Evolutionary conservation across 2,329 filamentous ascomycete species (phyloP), one percentile per base, ranked within the genome.

Genomic region (Penicillium brasilianum): DNA sequence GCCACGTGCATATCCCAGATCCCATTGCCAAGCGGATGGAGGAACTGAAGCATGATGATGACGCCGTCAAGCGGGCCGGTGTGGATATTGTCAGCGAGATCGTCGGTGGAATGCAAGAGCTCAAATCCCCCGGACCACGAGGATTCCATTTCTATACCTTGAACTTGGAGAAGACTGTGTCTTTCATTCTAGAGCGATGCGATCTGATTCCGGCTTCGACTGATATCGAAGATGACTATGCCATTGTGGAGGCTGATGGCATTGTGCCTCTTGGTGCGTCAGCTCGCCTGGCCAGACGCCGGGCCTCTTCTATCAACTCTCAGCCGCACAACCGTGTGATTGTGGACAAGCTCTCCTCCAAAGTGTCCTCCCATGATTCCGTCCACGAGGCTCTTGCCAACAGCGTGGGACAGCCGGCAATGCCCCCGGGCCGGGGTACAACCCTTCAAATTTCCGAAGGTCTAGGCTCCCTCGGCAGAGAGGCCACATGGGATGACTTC

Each of bases 401-500:
- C 39, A 91, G 95, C 72, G 92, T 91, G 5, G 91, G 89, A 18
- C 80, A 93, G n/a, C 91, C 88, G 1, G 68, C 87, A 69, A 58
- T 80, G 64, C 83, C 94, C 71, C 93, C 94, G 74, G 88, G 87
- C 20, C 87, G 93, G 55, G 89, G 90, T 59, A 94, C 93, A 75
- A 95, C 92, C 0, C 85, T 98, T 10, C 92, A 93, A 30, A 97
- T 97, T 60, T 97, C 93, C 0, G 94, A 98, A 79, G 94, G 95
- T 6, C 90, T 97, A 72, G 95, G 94, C 25, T 85, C 90, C 3
- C 83, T 97, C 7, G 95, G 94, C 11, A 86, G 95, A 53, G 94
- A 98, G 82, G 95, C 95, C 36, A 99, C 95, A 0, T 99, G 95
- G 95, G 95, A 99, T 72, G 95, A 99, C 71, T 99, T 93, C 77